Base-by-base conservation (phyloP, 1,284 basidiomycete genomes). In the Ustilago tritici region DNA sequence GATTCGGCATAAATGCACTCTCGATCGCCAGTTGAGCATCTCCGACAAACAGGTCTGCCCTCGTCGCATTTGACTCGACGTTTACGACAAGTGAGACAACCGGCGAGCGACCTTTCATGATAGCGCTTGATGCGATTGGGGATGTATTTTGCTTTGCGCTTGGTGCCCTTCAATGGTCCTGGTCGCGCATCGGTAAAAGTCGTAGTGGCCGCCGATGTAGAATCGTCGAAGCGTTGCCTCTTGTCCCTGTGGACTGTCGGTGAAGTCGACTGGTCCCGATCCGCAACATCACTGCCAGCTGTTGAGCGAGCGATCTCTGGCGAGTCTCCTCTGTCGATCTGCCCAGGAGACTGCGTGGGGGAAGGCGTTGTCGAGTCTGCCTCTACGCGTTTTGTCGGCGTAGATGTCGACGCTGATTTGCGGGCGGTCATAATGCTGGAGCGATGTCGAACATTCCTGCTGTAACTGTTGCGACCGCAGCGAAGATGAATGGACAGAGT, bases 61-160 rank as follows among this genome's bases (percentile, higher is more conserved):
- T 76, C 74, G 47, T 76, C 74, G 49, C 74, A 76, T 41, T 76
- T 76, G 61, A 76, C 74, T 12, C 74, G 46, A 52, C 74, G 61
- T 40, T 72, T 76, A 11, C 74, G 69, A 34, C 74, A 76, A 7
- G 74, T 76, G 31, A 76, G 56, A 19, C 74, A 76, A 4, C 74
- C 74, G 28, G 60, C 65, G 6, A 76, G 55, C 10, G 74, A 76
- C 15, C 74, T 47, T 38, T 76, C 74, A 47, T 76, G 74, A 55
- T 76, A 76, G 34, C 74, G 65, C 28, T 76, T 76, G 58, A 76
- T 62, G 9, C 74, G 68, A 34, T 70, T 72, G 8, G 69, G 74
- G 4, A 76, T 65, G 53, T 69, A 71, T 38, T 76, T 76, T 32
- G 74, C 65, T 49, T 76, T 76, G 53, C 74, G 69, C 35, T 76